Conservation (phyloP, 2,329 filamentous ascomycete genomes). For the Epichloe glyceriae region DNA sequence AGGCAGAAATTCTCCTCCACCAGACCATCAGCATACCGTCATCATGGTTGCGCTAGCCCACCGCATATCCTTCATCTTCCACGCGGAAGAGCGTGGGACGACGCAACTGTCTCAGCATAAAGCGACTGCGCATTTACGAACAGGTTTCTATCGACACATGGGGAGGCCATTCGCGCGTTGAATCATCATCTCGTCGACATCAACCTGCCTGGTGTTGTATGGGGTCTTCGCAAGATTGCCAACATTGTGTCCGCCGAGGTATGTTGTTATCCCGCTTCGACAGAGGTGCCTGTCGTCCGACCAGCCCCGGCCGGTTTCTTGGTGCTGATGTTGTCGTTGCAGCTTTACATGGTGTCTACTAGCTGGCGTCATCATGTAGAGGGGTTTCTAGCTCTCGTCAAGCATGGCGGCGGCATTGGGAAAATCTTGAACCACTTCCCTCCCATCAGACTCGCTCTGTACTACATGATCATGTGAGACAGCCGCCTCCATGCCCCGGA, state of each 20-base stretch:
- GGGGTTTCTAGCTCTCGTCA: neutral
- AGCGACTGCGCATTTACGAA: neutral
- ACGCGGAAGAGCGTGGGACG: neutral
- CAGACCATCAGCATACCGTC: neutral
- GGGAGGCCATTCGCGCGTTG: neutral
- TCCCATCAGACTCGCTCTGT: neutral
- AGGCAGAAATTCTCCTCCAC: neutral
- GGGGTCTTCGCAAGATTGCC: neutral
- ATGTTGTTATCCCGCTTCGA: neutral
- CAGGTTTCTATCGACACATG: neutral
- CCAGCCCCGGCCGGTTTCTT: neutral
- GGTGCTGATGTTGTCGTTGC: neutral
- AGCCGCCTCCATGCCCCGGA: neutral
- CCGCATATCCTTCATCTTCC: neutral
- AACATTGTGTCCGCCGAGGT: conserved; percentile 1
- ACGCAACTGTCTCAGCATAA: neutral
- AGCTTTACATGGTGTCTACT: neutral
- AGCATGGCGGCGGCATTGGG: neutral
- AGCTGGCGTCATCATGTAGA: neutral
- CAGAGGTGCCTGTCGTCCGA: neutral
- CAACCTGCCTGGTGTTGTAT: neutral
- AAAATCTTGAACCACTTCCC: neutral
- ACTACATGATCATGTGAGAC: neutral
- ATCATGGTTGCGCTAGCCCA: neutral
- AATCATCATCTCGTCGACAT: neutral